Conservation (phyloP, 2,329 filamentous ascomycete genomes). For the Microascus cirrosus region DNA sequence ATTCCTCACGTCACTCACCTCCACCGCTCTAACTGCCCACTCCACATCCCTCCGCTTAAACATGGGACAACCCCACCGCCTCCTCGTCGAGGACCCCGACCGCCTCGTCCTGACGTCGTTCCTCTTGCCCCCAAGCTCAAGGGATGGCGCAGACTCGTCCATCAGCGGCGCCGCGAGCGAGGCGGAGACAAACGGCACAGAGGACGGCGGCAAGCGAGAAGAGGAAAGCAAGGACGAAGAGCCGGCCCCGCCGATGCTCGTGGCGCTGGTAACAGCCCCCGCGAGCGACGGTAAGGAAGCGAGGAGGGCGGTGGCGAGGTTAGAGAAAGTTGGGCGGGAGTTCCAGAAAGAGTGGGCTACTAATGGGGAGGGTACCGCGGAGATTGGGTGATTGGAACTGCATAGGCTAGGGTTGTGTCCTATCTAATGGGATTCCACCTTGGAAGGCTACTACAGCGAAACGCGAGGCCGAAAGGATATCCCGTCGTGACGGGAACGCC, state of each 20-base stretch:
- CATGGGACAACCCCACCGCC: conserved; percentile 41
- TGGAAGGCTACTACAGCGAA: background rate
- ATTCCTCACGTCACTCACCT: conserved; percentile 40
- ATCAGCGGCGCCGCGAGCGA: background rate
- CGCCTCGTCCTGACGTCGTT: conserved; percentile 29
- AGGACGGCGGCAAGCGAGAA: background rate
- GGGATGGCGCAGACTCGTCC: background rate
- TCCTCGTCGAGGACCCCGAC: conserved; percentile 45
- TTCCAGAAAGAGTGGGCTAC: conserved; percentile 43
- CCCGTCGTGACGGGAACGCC: too few species aligned
- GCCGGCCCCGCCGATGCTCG: conserved; percentile 32
- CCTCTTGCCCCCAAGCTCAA: conserved; percentile 3
- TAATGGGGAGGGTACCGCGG: conserved; percentile 13
- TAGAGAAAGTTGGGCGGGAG: conserved; percentile 42
- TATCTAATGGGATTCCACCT: background rate
- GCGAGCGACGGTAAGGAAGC: conserved; percentile 38
- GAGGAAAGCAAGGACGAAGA: background rate
- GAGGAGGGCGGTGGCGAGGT: conserved; percentile 34
- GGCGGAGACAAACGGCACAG: background rate
- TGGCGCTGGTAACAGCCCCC: conserved; percentile 42
- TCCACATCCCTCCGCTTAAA: conserved; percentile 40
- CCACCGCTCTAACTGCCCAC: conserved; percentile 39
- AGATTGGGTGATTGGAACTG: background rate
- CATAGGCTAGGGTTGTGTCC: background rate
- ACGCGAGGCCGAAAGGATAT: too few species aligned